phyloP scores from a whole-genome alignment of 2,329 filamentous ascomycete genomes.

The Penicillium olsonii region DNA sequence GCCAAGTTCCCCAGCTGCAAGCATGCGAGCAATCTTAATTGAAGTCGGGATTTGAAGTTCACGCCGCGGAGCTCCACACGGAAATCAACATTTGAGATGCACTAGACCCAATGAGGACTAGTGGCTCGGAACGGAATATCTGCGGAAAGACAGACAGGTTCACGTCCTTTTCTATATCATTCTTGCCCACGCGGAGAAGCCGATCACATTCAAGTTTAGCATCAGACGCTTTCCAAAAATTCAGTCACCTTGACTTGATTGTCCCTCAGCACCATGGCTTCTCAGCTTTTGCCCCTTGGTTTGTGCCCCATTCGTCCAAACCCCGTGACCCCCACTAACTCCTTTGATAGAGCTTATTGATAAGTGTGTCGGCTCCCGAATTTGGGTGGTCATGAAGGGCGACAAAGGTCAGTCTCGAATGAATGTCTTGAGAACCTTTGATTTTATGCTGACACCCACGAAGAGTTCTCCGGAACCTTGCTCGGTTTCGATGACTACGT shows the following conservation, averaged over 20 bases:
- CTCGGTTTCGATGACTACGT: constrained; percentile 99
- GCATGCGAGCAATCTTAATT: background rate
- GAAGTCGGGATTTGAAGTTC: background rate
- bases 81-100: background rate
- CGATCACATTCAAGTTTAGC: background rate
- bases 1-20: background rate
- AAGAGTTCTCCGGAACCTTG: constrained; percentile 93
- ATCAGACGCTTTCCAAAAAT: background rate
- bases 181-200: constrained; percentile 9
- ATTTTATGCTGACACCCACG: constrained; percentile 14
- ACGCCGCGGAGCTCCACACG: constrained; percentile 5
- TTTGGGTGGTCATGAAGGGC: constrained; percentile 99
- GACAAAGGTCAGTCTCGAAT: constrained; percentile 73
- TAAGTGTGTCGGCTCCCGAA: constrained; percentile 95
- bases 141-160: constrained; percentile 20
- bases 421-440: background rate
- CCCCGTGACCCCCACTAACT: constrained; percentile 25
- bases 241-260: too few species aligned
- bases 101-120: constrained; percentile 11
- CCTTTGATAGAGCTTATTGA: constrained; percentile 81
- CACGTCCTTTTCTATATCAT: constrained; percentile 23
- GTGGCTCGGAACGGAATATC: constrained; percentile 24
- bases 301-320: constrained; percentile 24
- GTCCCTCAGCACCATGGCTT: constrained; percentile 58
- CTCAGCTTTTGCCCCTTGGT: constrained; percentile 74